Evolutionary conservation across 208 protist genomes (phyloP).

Genomic region (Leishmania gerbilli): DNA sequence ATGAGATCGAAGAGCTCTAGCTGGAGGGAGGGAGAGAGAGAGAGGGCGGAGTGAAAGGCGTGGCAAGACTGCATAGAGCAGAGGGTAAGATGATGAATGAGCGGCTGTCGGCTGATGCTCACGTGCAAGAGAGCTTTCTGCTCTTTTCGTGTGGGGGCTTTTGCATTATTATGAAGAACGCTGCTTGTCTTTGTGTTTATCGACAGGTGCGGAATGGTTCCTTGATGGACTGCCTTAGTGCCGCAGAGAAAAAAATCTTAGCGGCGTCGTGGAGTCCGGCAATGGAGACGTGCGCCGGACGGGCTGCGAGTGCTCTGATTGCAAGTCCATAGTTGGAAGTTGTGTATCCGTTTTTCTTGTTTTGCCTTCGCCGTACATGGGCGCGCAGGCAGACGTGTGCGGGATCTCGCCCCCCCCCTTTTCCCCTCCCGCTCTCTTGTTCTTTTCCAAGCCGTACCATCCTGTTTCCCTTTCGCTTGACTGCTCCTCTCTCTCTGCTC

Average conservation of each 20-base stretch:
- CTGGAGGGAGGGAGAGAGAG: background rate
- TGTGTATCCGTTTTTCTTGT: background rate
- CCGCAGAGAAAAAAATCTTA: background rate
- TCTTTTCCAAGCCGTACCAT: background rate
- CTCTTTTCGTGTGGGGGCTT: background rate
- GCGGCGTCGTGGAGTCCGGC: background rate
- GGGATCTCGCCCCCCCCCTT: background rate
- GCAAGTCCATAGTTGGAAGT: too few species aligned
- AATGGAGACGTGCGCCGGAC: background rate
- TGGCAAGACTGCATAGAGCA: background rate
- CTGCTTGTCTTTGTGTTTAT: background rate
- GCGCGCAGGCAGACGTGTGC: background rate
- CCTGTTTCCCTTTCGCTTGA: too few species aligned
- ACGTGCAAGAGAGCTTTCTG: background rate
- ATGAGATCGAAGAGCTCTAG: conserved; percentile 68
- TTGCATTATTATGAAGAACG: background rate
- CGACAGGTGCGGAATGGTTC: too few species aligned
- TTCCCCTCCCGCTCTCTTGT: background rate
- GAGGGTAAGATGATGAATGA: background rate
- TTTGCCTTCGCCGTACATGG: background rate
- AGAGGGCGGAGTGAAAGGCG: background rate
- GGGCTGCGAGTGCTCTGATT: background rate
- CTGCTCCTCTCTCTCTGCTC: background rate
- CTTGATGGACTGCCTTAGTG: background rate
- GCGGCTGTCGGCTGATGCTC: background rate